Percentiles rank a stretch among this genome's conserved stretches.
These are phyloP conservation scores for Pulveroboletus ravenelii DNA, from an alignment of 768 basidiomycete genomes.

Conservation along the genomic window DNA sequence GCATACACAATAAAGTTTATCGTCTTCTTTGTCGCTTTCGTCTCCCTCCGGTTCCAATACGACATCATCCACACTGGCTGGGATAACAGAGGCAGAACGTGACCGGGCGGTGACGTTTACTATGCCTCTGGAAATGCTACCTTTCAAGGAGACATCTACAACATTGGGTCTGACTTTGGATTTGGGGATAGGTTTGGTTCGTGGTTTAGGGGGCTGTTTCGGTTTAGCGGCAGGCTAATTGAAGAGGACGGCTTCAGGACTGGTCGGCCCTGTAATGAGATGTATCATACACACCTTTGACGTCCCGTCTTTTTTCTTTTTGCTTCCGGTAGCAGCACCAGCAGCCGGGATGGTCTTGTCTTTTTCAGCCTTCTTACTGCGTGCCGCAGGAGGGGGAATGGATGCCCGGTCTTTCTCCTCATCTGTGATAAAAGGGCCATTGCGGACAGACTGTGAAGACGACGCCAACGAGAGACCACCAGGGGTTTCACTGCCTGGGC, in stretches of 20 bases:
- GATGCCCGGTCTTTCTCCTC: conserved; percentile 44
- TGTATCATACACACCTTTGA: conserved; percentile 16
- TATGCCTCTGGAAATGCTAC: conserved; percentile 13
- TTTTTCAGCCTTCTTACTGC: conserved; percentile 25
- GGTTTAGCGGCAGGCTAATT: conserved; percentile 22
- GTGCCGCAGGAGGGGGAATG: conserved; percentile 49
- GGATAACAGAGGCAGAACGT: conserved; percentile 68
- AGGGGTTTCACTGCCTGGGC: not conserved
- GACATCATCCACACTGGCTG: conserved; percentile 38
- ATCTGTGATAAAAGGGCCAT: conserved; percentile 9
- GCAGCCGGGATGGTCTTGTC: conserved; percentile 11
- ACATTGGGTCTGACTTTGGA: conserved; percentile 19
- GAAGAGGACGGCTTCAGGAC: not conserved
- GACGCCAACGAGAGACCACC: not conserved
- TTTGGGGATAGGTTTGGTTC: conserved; percentile 30
- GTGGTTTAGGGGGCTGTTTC: conserved; percentile 30
- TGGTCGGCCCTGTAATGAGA: not conserved
- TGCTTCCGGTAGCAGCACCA: conserved; percentile 26
- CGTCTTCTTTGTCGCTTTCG: conserved; percentile 36
- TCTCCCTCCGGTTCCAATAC: conserved; percentile 51
- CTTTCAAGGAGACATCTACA: conserved; percentile 15
- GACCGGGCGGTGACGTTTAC: conserved; percentile 45
- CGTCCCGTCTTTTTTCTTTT: conserved; percentile 30
- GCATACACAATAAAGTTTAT: conserved; percentile 85
- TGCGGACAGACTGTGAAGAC: conserved; percentile 7